These are phyloP conservation scores for Telfairia occidentalis DNA, from an alignment of 331 rosid genomes.

Conservation along the genomic window DNA sequence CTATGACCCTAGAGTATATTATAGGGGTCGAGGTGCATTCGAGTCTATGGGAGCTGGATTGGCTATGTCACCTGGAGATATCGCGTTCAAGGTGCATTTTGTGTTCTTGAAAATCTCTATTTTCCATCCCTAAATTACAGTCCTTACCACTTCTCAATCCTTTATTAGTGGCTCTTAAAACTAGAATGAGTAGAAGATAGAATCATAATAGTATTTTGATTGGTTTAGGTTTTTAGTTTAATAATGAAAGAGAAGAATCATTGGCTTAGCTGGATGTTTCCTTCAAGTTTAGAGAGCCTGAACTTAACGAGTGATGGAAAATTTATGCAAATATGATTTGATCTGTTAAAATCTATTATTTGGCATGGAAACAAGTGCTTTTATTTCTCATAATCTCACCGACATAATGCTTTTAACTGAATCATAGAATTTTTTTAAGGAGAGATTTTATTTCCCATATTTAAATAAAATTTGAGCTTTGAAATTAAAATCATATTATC, in stretches of 20 bases:
- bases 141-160: neutral
- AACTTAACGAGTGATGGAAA: neutral
- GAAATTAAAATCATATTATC: too few relatives aligned
- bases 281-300: neutral
- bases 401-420: neutral
- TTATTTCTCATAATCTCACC: neutral
- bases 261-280: neutral
- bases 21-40: slow-evolving; percentile 89
- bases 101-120: neutral
- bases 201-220: neutral
- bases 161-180: neutral
- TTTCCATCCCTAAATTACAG: neutral
- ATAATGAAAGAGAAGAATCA: neutral
- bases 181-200: neutral
- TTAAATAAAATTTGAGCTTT: too few relatives aligned
- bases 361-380: neutral
- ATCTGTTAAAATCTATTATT: neutral
- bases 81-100: slow-evolving; percentile 67
- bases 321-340: neutral
- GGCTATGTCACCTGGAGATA: slow-evolving; percentile 97
- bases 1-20: slow-evolving; percentile 79
- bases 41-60: slow-evolving; percentile 99
- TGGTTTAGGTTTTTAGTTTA: neutral
- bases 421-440: too few relatives aligned
- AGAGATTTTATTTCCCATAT: too few relatives aligned